A percentile compares a stretch with the other conserved stretches of the same genome.
Conservation (phyloP, 768 basidiomycete species). For the Floccularia luteovirens region DNA sequence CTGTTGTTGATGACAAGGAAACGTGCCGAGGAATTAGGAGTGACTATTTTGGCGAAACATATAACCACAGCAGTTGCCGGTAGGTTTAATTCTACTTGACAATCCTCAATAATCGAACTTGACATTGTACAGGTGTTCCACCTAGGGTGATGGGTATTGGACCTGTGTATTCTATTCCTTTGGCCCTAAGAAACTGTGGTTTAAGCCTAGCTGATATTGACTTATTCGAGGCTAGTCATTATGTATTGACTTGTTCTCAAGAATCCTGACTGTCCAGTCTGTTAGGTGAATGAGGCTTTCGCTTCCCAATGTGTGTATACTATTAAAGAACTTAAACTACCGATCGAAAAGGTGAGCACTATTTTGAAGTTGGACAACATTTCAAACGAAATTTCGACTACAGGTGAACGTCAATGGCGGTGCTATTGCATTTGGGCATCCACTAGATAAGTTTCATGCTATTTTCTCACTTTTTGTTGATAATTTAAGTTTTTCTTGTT, state of each 20-base stretch:
- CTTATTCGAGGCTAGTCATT: constrained; percentile 56
- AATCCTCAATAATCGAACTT: background rate
- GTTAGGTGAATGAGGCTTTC: constrained; percentile 87
- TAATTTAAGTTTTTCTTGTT: constrained; percentile 8
- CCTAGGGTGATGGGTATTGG: constrained; percentile 89
- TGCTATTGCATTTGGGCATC: constrained; percentile 82
- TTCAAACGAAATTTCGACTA: too few species aligned
- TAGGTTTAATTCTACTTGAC: constrained; percentile 15
- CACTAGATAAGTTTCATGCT: constrained; percentile 54
- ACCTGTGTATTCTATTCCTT: constrained; percentile 78
- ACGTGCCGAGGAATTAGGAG: constrained; percentile 70
- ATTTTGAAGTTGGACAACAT: background rate
- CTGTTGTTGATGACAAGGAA: constrained; percentile 73
- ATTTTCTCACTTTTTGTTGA: constrained; percentile 3
- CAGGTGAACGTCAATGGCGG: constrained; percentile 87
- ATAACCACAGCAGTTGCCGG: constrained; percentile 67
- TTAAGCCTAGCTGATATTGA: constrained; percentile 66
- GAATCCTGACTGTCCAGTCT: background rate
- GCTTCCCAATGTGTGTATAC: constrained; percentile 78
- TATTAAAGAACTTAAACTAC: constrained; percentile 55
- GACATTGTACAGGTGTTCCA: constrained; percentile 41
- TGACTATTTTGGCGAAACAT: constrained; percentile 73
- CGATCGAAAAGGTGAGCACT: constrained; percentile 8
- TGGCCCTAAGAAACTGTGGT: constrained; percentile 60
- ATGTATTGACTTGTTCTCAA: background rate